Evolutionary conservation across 1,284 basidiomycete species (phyloP).

Genomic region (Moesziomyces antarcticus): DNA sequence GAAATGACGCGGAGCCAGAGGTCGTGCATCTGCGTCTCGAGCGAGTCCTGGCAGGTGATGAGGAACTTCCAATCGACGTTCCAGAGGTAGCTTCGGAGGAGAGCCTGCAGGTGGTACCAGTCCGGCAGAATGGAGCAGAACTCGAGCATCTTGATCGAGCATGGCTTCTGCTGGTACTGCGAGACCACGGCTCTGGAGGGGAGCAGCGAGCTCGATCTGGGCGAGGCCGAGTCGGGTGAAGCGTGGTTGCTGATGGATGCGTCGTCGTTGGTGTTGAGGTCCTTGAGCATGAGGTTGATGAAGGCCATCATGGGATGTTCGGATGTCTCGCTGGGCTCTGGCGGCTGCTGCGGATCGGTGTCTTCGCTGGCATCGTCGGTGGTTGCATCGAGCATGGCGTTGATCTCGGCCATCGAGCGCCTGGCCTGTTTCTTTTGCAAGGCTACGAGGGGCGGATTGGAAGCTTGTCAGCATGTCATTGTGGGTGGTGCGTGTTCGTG

Average conservation of each 20-base stretch:
- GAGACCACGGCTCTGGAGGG: constrained; percentile 1
- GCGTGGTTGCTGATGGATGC: constrained; percentile 8
- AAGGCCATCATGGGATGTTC: constrained; percentile 48
- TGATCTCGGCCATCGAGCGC: constrained; percentile 47
- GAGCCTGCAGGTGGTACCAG: constrained; percentile 17
- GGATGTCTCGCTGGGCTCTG: constrained; percentile 1
- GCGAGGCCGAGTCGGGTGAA: constrained; percentile 19
- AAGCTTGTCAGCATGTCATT: background rate
- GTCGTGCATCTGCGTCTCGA: constrained; percentile 32
- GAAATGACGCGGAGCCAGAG: constrained; percentile 29
- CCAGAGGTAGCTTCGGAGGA: constrained; percentile 37
- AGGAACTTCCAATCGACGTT: constrained; percentile 51
- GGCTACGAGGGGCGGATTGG: constrained; percentile 5
- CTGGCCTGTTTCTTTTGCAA: constrained; percentile 47
- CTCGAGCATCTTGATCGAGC: constrained; percentile 20
- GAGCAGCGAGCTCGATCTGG: constrained; percentile 2
- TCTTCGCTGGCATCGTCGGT: constrained; percentile 14
- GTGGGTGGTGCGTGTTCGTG: background rate
- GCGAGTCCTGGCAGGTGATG: constrained; percentile 35
- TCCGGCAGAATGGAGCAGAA: constrained; percentile 40
- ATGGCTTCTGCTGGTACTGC: constrained; percentile 20
- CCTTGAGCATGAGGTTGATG: constrained; percentile 51
- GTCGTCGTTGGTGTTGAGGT: constrained; percentile 29
- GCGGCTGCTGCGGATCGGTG: constrained; percentile 22
- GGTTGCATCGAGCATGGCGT: constrained; percentile 27